Base-by-base conservation (phyloP, 23 red algal genomes). In the Cyanidiococcus yangmingshanensis region DNA sequence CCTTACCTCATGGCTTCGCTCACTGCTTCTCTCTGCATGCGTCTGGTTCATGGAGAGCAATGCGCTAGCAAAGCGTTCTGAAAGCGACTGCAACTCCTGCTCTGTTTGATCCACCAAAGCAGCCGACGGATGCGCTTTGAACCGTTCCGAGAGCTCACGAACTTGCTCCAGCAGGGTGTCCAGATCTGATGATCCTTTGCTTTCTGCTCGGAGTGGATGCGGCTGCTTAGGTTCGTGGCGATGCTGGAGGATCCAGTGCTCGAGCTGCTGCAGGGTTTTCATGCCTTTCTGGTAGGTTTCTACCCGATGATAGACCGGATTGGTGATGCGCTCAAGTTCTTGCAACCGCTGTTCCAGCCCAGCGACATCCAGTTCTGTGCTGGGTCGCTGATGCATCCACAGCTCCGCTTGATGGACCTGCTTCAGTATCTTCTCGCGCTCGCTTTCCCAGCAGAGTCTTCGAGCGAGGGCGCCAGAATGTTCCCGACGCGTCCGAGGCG, bases 381-480 rank as follows among this genome's bases (percentile, higher is more conserved):
- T 54, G 45, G 45, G 21, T 54, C 21, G 12, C 21, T 54, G 45
- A 45, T 95, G 89, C 77, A 95, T 95, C 85, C 90, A 89, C 63
- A 89, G 78, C 57, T 95, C 90, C 1, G 76, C 82, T 39, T 84
- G 79, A 74, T 89, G 82, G 34, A 95, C 74, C 39, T 54, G 63
- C 41, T 67, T 57, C 17, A 95, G 74, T 7, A 95, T 41, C 15
- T 37, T 36, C 25, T 80, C 58, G 2, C 90, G 67, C 58, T 95
- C 86, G 12, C 68, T 74, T 24, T 89, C 79, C n/a, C 81, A 82
- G 0, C 85, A 82, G 2, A 91, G 79, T 7, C 45, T 7, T 21
- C 12, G 12, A 15, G 45, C 12, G 45, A 54, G 45, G 37, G 68
- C 77, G 75, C 78, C 77, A n/a, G 25, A 91, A 41, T 21, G 79